A percentile compares a stretch with the other conserved stretches of the same genome.
Evolutionary conservation across 2,329 filamentous ascomycete species (phyloP).

Genomic region (Talaromyces sp.): DNA sequence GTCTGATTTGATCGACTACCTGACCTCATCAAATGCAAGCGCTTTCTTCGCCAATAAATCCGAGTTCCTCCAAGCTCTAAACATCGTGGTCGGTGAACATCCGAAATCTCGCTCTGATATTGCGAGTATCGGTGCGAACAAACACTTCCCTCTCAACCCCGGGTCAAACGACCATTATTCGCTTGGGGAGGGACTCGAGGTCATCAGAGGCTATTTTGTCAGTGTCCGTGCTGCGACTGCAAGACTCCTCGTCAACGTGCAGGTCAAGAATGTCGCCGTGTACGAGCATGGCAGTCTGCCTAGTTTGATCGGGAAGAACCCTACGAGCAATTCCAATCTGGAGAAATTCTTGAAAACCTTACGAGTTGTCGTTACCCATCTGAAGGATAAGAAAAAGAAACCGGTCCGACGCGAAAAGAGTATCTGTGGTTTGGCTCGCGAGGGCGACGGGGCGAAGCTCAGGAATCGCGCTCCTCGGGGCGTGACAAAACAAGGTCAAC

Average conservation of each 20-base stretch:
- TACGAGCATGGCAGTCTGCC: constrained; percentile 44
- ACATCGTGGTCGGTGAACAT: constrained; percentile 54
- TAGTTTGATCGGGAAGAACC: neutral
- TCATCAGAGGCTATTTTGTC: constrained; percentile 60
- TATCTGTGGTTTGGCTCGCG: constrained; percentile 47
- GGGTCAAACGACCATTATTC: constrained; percentile 49
- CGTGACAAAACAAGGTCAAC: neutral
- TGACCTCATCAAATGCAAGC: constrained; percentile 35
- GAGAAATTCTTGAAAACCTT: constrained; percentile 42
- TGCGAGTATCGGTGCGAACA: constrained; percentile 52
- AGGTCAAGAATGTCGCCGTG: constrained; percentile 60
- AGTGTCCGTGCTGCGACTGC: constrained; percentile 59
- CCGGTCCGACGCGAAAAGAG: constrained; percentile 46
- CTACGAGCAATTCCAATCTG: constrained; percentile 30
- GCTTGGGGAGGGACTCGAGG: constrained; percentile 53
- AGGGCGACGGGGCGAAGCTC: constrained; percentile 33
- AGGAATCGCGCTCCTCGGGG: constrained; percentile 23
- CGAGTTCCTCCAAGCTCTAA: constrained; percentile 56
- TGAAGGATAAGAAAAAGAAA: constrained; percentile 36
- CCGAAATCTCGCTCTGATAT: constrained; percentile 44
- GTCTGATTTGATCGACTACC: constrained; percentile 45
- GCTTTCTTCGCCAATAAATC: constrained; percentile 44
- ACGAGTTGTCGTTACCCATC: constrained; percentile 42
- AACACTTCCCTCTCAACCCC: constrained; percentile 47
- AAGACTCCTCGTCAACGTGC: constrained; percentile 60